Base-by-base conservation (phyloP, 1,139 yeast genomes). In the Saccharomyces hybrid region DNA sequence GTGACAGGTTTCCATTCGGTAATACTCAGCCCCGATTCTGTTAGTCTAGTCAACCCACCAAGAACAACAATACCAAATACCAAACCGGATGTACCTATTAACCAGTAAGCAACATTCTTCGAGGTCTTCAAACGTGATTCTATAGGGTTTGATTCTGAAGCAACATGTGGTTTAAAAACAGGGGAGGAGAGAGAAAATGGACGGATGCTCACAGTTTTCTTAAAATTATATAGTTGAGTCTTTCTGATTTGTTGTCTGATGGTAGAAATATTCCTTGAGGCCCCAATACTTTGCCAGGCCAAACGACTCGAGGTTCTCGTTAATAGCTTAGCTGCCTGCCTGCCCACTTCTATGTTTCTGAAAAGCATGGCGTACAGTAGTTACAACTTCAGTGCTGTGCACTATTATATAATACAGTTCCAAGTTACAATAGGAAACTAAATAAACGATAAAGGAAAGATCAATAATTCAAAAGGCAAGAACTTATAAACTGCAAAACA, bases 1-100 rank as follows among this genome's bases (percentile, higher is more conserved):
- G 99, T 90, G 32, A 95, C 91, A 0, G 99, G 99, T 69, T 84
- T 88, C 99, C 99, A 95, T 71, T 95, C 99, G 1, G 99, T 93
- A 68, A 95, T 95, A 50, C 96, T 88, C 51, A 95, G 76, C 0
- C 99, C 99, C 1, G 96, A 88, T 69, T 95, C 99, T 0, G 99
- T 95, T 50, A 95, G 77, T 64, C 99, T 79, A 0, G 99, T 95
- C 52, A 95, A 78, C 0, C 99, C 99, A 51, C 99, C 99, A 5
- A 95, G 77, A n/a, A 95, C 86, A 14, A 93, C 98, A 57, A 95
- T 95, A 47, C 96, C 97, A 70, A 93, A 93, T 2, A 95, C 97
- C 29, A 93, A 75, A 1, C 88, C 85, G 1, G 98, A 88, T 1
- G 95, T 85, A n/a, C 95, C 95, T 16, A 93, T 73, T 52, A 95